Conservation (phyloP, 495 filamentous ascomycete genomes). For the Aspergillus indologenus region DNA sequence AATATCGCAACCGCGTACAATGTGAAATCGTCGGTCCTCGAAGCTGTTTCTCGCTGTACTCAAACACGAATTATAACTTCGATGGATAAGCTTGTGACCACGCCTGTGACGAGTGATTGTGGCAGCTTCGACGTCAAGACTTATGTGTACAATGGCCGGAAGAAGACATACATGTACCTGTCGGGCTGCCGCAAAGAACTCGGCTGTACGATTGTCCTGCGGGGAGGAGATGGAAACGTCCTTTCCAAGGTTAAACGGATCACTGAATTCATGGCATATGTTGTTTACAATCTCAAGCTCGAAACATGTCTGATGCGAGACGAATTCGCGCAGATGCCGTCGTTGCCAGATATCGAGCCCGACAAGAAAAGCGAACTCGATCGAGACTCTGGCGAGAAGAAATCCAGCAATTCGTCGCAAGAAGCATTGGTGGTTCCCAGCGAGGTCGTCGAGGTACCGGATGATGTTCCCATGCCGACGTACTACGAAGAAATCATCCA, state of each 20-base stretch:
- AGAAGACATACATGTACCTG: slow-evolving; percentile 94
- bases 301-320: slow-evolving; percentile 96
- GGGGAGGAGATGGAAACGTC: slow-evolving; percentile 68
- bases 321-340: slow-evolving; percentile 85
- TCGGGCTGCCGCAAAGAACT: slow-evolving; percentile 90
- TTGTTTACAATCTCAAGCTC: slow-evolving; percentile 94
- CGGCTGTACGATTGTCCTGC: slow-evolving; percentile 92
- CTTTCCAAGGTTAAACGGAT: slow-evolving; percentile 84
- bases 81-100: slow-evolving; percentile 86
- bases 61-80: slow-evolving; percentile 91
- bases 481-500: slow-evolving; percentile 94
- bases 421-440: slow-evolving; percentile 18
- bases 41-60: slow-evolving; percentile 87
- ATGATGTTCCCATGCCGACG: slow-evolving; percentile 84
- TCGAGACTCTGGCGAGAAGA: slow-evolving; percentile 19
- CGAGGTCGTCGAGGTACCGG: slow-evolving; percentile 63
- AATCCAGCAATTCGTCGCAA: slow-evolving; percentile 13
- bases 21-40: slow-evolving; percentile 91
- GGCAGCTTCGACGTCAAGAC: slow-evolving; percentile 92
- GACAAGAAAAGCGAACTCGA: slow-evolving; percentile 13
- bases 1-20: slow-evolving; percentile 92
- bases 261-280: slow-evolving; percentile 98
- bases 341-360: slow-evolving; percentile 45
- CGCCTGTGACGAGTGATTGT: slow-evolving; percentile 75
- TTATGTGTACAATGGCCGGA: slow-evolving; percentile 74